These are phyloP conservation scores for Cytospora leucostoma DNA, from an alignment of 2,329 filamentous ascomycete species.

Conservation along the genomic window DNA sequence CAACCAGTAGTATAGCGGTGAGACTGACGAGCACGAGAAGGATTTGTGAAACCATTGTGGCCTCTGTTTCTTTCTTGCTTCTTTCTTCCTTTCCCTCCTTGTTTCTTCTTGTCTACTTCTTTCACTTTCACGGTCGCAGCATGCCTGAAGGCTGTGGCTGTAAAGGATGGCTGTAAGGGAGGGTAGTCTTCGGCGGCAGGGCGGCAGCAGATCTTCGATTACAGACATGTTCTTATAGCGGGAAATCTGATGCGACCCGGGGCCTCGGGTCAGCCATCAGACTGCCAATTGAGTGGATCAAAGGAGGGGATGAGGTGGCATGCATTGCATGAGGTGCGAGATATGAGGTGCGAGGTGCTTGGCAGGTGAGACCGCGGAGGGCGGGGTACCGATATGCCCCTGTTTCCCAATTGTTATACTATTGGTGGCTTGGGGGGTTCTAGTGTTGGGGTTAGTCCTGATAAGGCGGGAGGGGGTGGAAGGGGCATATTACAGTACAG, in stretches of 20 bases:
- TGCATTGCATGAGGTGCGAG: not conserved
- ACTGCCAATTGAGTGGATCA: not conserved
- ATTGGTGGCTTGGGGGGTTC: no score
- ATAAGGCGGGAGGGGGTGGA: no score
- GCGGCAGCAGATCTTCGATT: not conserved
- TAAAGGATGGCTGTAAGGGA: not conserved
- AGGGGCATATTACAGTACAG: not conserved
- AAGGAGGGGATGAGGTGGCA: slow-evolving; percentile 1
- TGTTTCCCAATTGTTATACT: not conserved
- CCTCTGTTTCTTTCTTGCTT: not conserved
- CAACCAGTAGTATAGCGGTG: slow-evolving; percentile 13
- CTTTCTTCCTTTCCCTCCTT: no score
- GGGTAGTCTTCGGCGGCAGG: not conserved
- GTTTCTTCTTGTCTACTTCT: no score
- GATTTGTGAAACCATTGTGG: not conserved
- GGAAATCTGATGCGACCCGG: not conserved
- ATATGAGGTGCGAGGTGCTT: not conserved
- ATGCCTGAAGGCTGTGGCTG: no score
- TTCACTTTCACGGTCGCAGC: not conserved
- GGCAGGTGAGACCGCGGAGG: not conserved
- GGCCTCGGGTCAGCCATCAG: not conserved
- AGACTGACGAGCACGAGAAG: not conserved
- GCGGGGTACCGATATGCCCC: not conserved
- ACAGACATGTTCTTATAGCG: not conserved
- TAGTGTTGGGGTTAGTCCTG: no score